phyloP scores from a whole-genome alignment of 305 asterid genomes.

The Fraxinus albicans region DNA sequence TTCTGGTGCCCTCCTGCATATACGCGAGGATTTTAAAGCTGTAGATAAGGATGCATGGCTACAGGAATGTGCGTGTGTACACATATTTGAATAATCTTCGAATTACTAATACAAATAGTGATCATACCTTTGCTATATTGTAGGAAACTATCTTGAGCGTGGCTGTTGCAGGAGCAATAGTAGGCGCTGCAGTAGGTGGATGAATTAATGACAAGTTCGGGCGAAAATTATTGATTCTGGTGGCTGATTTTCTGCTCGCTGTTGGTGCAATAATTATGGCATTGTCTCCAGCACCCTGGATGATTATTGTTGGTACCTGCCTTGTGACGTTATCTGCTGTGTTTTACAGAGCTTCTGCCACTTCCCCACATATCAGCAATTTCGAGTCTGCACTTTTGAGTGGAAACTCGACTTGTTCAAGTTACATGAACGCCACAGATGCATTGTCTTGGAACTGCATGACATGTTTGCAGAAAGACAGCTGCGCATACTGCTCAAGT shows the following conservation, averaged over 20 bases:
- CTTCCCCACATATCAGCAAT: constrained; percentile 47
- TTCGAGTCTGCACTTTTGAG: constrained; percentile 44
- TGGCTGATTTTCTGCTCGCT: constrained; percentile 58
- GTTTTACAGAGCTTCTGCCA: constrained; percentile 46
- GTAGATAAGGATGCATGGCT: constrained; percentile 65
- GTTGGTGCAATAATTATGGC: constrained; percentile 61
- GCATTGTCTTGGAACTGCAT: constrained; percentile 62
- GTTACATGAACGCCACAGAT: constrained; percentile 35
- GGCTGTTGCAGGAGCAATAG: constrained; percentile 78
- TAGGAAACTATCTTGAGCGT: constrained; percentile 69
- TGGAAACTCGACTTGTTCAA: constrained; percentile 48
- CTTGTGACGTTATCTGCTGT: constrained; percentile 45
- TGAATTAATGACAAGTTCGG: constrained; percentile 63
- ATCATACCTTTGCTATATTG: not conserved
- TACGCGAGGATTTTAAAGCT: constrained; percentile 52
- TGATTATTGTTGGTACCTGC: constrained; percentile 22
- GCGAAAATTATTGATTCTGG: constrained; percentile 43
- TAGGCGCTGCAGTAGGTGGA: constrained; percentile 70
- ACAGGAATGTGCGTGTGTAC: constrained; percentile 28
- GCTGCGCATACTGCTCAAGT: constrained; percentile 58
- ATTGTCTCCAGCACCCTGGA: constrained; percentile 18
- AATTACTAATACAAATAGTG: not conserved
- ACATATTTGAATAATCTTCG: not conserved
- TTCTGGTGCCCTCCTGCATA: constrained; percentile 72
- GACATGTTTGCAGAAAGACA: constrained; percentile 43